Evolutionary conservation across 2,329 filamentous ascomycete genomes (phyloP), one percentile per base, ranked within the genome.

Genomic region (Diaporthe sp.): DNA sequence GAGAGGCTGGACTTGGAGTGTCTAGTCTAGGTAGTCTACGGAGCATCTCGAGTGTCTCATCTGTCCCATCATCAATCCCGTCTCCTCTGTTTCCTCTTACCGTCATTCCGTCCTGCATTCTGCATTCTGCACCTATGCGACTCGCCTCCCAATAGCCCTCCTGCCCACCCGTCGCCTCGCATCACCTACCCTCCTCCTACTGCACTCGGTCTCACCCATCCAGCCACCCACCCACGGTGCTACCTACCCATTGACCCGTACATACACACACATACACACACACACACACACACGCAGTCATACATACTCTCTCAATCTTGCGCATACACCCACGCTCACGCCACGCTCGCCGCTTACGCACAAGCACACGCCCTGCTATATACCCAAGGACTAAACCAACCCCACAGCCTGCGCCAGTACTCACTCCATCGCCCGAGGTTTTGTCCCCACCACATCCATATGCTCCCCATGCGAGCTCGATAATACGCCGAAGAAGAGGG

Each of bases 381-480:
- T 38, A 54, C 33, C 35, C 10, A 38, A 5, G 64, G 47, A 28
- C 33, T 40, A 12, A 13, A 17, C 15, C 40, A 30, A 47, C 47
- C 64, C 64, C 64, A 68, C 47, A 52, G 6, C 45, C 47, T 71
- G 28, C 42, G n/a, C 45, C 40, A 38, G 64, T 28, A 28, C 30
- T 52, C n/a, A 10, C 45, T 52, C 64, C 47, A 28, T 40, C 64
- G 64, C 47, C 47, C 47, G 64, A 40, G 64, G 45, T 54, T 40
- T 40, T 22, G 30, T 54, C 74, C 45, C 42, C 28, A 35, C 58
- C 42, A 40, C 60, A 50, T 69, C 42, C 61, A 74, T 35, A 72
- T 55, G 40, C 70, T 73, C 72, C 67, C 61, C 54, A 76, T 76
- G 74, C 61, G 67, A 68, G 60, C 69, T 72, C 54, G 61, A 74